Conservation (phyloP, 2,329 filamentous ascomycete genomes). For the Tolypocladium pustulatum region DNA sequence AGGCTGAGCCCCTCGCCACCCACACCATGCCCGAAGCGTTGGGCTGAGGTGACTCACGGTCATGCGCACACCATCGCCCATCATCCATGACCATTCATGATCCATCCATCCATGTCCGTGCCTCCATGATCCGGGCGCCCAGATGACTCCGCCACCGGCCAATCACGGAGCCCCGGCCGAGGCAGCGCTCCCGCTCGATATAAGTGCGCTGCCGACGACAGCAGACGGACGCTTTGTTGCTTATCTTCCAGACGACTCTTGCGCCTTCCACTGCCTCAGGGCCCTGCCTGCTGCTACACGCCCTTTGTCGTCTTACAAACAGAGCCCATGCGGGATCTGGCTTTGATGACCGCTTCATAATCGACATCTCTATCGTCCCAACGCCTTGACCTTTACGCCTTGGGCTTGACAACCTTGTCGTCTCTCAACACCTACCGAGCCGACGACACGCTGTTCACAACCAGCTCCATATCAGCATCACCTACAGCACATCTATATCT, state of each 20-base stretch:
- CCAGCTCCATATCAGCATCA: neutral
- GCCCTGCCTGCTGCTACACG: neutral
- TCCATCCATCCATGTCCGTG: neutral
- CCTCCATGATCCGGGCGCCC: neutral
- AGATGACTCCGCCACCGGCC: constrained; percentile 1
- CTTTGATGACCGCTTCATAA: neutral
- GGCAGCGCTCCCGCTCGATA: neutral
- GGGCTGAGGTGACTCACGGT: constrained; percentile 12
- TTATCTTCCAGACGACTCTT: neutral
- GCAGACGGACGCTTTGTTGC: neutral
- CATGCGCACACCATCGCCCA: constrained; percentile 8
- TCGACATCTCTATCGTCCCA: neutral
- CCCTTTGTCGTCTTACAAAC: neutral
- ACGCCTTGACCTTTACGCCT: neutral
- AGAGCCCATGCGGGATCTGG: neutral
- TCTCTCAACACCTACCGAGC: neutral
- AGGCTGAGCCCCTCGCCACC: neutral
- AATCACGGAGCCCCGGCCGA: neutral
- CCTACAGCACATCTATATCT: neutral
- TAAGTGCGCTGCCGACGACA: neutral
- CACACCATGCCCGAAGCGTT: neutral
- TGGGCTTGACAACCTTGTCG: neutral
- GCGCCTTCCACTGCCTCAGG: neutral
- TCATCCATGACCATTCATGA: neutral
- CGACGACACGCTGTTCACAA: neutral